A percentile compares a stretch with the other conserved stretches of the same genome.
phyloP scores from a whole-genome alignment of 768 basidiomycete species.

The Rhodosporidiobolus sp. region DNA sequence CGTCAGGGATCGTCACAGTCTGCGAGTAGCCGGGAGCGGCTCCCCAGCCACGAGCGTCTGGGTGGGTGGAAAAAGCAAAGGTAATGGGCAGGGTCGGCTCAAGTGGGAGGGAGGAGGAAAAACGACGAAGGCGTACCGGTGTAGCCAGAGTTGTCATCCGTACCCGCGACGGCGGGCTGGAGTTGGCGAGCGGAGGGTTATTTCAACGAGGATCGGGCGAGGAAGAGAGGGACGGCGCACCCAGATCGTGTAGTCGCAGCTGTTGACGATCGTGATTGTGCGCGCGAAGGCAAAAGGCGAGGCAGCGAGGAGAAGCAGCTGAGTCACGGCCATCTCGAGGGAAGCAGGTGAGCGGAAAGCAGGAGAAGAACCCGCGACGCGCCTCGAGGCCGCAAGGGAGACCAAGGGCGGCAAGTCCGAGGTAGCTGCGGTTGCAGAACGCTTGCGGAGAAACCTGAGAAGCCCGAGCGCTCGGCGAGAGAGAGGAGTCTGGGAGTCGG shows the following conservation, averaged over 20 bases:
- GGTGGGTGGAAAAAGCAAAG: background rate
- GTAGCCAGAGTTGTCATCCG: background rate
- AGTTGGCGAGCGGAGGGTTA: too few relatives aligned
- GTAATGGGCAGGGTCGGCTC: background rate
- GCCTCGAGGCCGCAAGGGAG: background rate
- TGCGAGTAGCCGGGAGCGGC: background rate
- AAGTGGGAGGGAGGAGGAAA: too few relatives aligned
- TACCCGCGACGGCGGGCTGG: slow-evolving; percentile 14
- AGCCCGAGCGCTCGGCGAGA: background rate
- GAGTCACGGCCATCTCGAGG: background rate
- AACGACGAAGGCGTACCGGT: background rate
- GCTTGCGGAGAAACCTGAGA: too few relatives aligned
- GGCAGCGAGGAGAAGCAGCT: background rate
- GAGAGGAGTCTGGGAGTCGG: background rate
- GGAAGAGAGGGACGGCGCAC: background rate
- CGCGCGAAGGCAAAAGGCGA: background rate
- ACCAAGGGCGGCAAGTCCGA: too few relatives aligned
- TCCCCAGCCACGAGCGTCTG: slow-evolving; percentile 12
- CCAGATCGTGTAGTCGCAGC: slow-evolving; percentile 14
- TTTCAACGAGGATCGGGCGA: background rate
- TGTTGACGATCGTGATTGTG: slow-evolving; percentile 12
- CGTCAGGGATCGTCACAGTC: background rate
- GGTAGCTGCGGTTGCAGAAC: too few relatives aligned
- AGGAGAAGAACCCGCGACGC: background rate
- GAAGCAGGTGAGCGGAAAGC: background rate